These are phyloP conservation scores for Pythium vanterpoolii DNA, from an alignment of 352 stramenopile species.

Conservation along the genomic window DNA sequence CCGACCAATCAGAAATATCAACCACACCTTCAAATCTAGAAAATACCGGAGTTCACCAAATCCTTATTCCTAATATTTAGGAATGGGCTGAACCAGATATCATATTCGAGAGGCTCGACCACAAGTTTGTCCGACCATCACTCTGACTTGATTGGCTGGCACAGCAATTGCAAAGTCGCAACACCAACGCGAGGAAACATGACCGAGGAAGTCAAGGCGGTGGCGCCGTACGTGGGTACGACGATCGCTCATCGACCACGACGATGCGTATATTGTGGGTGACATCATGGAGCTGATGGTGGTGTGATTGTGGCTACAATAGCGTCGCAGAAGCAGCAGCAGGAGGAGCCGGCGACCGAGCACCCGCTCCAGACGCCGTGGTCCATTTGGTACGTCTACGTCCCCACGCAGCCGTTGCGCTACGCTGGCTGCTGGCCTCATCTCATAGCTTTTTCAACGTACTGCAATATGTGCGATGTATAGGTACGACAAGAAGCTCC, in stretches of 20 bases:
- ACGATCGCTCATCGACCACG: background rate
- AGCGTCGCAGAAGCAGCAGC: conserved; percentile 18
- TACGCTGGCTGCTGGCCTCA: background rate
- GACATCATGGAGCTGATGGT: conserved; percentile 2
- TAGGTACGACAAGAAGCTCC: conserved; percentile 94
- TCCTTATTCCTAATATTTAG: conserved; percentile 1
- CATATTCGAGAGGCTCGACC: conserved; percentile 6
- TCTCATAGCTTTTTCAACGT: no score
- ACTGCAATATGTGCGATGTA: background rate
- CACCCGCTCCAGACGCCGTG: conserved; percentile 88
- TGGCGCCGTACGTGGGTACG: conserved; percentile 24
- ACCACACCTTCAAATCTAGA: conserved; percentile 1
- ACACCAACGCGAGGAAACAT: conserved; percentile 16
- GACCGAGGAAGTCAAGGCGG: conserved; percentile 23
- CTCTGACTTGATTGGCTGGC: conserved; percentile 27
- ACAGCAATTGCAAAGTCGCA: conserved; percentile 9
- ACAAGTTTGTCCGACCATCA: conserved; percentile 12
- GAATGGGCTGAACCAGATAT: conserved; percentile 6
- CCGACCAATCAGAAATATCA: background rate
- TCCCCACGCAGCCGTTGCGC: background rate
- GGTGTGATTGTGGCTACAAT: background rate
- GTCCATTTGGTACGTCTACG: conserved; percentile 71
- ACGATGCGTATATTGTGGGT: background rate
- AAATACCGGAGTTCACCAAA: background rate
- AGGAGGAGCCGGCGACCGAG: conserved; percentile 38